Base-by-base conservation (phyloP, 2,329 filamentous ascomycete species). In the Xylaria sp. region DNA sequence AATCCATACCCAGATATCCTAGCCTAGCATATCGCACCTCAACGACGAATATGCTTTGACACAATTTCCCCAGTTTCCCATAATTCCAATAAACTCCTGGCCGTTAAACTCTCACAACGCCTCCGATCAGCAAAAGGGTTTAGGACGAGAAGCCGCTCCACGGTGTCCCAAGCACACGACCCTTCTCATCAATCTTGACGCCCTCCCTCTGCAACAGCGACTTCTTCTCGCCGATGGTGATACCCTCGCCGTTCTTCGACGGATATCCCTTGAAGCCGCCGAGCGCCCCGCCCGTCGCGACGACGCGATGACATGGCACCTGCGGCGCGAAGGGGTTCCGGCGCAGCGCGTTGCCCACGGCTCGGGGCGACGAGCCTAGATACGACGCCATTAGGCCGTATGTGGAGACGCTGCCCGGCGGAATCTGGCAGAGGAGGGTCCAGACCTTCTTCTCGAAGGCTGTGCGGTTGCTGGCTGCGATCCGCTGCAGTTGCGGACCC, bases 271-370 rank as follows among this genome's bases (percentile, higher is more conserved):
- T 88, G 81, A 92, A 93, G 0, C 90, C 90, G 47, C 91, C 91
- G 25, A 93, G 78, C n/a, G 84, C 83, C 13, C 92, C 90, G 58
- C 89, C 90, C 45, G 88, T 90, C 5, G 92, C 91, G 53, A 96
- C 86, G 25, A 95, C 90, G 10, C 93, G 86, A 78, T 96, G 93
- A 68, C 93, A 96, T 1, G 93, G 93, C 4, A 77, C 75, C 38
- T 87, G 85, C 0, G 93, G 93, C 15, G 93, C 93, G 73, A 95
- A 96, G 0, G 93, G 93, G 76, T 97, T 97, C 10, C 85, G 82
- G 20, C 91, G 86, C 75, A 96, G 83, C 1, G 76, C 71, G 50
- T 80, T 78, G n/a, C 80, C 74, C 0, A 78, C 74, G 5, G 82
- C 75, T 5, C 83, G 76, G 13, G 79, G 78, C 33, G 78, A 80